Percentiles rank a stretch among this genome's conserved stretches.
Evolutionary conservation across 2,329 filamentous ascomycete genomes (phyloP).

Genomic region (Pseudocercospora musae): DNA sequence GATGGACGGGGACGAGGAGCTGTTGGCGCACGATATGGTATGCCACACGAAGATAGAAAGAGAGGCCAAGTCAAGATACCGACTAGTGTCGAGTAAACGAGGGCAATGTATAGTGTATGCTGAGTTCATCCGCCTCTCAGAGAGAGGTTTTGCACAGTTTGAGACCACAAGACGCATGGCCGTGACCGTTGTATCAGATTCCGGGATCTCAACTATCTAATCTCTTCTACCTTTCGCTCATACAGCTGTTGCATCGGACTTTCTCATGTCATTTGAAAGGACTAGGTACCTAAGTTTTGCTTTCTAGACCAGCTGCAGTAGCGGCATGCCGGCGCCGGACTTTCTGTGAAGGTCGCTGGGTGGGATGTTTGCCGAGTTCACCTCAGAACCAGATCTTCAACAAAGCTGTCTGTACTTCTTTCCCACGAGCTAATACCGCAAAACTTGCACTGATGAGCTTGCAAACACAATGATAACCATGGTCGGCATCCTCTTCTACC

Average conservation of each 20-base stretch:
- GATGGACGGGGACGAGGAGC: slow-evolving; percentile 53
- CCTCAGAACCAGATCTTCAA: background rate
- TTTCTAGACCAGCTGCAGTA: background rate
- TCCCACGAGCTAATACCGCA: background rate
- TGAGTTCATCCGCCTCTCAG: background rate
- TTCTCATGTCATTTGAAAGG: background rate
- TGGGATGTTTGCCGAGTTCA: background rate
- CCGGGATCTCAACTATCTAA: background rate
- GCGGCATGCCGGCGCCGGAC: background rate
- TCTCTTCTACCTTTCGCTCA: background rate
- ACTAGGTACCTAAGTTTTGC: too few species aligned
- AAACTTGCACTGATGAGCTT: background rate
- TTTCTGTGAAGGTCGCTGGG: background rate
- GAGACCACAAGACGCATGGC: background rate
- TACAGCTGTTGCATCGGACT: background rate
- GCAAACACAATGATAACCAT: slow-evolving; percentile 10
- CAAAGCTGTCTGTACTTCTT: background rate
- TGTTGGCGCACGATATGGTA: slow-evolving; percentile 59
- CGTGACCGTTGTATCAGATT: background rate
- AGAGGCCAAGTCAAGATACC: slow-evolving; percentile 63
- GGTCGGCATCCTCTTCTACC: slow-evolving; percentile 28
- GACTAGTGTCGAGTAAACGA: slow-evolving; percentile 50
- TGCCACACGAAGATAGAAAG: slow-evolving; percentile 61
- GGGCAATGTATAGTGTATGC: background rate
- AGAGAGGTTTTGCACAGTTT: background rate